A percentile compares a stretch with the other conserved stretches of the same genome.
These are phyloP conservation scores for Pestalotiopsis sp. DNA, from an alignment of 2,329 filamentous ascomycete genomes.

Conservation along the genomic window DNA sequence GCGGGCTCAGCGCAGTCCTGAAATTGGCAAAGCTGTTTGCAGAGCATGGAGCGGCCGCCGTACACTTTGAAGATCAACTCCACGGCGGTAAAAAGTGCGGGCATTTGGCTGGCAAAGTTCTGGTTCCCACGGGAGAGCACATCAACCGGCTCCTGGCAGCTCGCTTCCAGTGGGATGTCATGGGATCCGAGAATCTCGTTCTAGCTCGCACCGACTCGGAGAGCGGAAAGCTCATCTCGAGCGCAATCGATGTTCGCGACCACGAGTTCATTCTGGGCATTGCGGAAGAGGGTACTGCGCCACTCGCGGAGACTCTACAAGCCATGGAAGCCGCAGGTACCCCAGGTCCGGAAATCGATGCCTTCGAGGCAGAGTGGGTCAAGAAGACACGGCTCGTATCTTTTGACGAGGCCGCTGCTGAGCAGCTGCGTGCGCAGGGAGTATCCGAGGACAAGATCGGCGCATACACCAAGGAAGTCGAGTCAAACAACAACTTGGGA, in stretches of 20 bases:
- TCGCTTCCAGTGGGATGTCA: conserved; percentile 96
- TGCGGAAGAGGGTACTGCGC: conserved; percentile 69
- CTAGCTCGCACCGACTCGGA: conserved; percentile 96
- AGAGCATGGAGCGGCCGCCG: conserved; percentile 92
- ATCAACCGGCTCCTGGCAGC: conserved; percentile 92
- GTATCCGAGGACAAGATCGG: conserved; percentile 64
- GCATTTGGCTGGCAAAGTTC: conserved; percentile 91
- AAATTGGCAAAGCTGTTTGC: conserved; percentile 98
- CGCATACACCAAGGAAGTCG: conserved; percentile 64
- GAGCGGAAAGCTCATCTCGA: conserved; percentile 86
- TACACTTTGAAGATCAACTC: conserved; percentile 97
- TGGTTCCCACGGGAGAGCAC: conserved; percentile 92
- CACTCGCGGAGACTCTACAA: conserved; percentile 85
- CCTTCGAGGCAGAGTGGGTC: conserved; percentile 85
- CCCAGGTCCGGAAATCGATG: conserved; percentile 76
- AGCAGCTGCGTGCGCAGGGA: conserved; percentile 69
- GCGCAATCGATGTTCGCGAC: conserved; percentile 88
- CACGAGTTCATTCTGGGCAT: conserved; percentile 96
- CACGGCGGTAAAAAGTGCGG: conserved; percentile 99
- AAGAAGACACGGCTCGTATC: conserved; percentile 81
- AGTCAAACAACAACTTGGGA: conserved; percentile 70
- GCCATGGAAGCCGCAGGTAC: conserved; percentile 84
- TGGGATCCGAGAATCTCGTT: conserved; percentile 93
- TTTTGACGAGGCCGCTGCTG: conserved; percentile 86
- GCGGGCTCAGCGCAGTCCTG: conserved; percentile 86